These are phyloP conservation scores for Aspergillus nomiae DNA, from an alignment of 2,329 filamentous ascomycete genomes.

Conservation along the genomic window DNA sequence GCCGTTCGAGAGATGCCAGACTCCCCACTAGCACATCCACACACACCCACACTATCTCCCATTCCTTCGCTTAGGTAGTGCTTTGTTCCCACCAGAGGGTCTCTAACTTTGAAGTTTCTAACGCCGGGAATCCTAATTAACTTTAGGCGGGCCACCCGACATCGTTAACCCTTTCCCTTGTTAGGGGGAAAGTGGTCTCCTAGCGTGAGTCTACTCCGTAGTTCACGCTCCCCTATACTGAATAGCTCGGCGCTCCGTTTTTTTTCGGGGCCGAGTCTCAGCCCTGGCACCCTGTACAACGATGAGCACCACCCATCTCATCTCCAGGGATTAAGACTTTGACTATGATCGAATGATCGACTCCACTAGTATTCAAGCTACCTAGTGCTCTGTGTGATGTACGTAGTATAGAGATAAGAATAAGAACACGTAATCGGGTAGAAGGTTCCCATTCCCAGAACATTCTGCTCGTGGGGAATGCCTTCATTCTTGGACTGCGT, in stretches of 20 bases:
- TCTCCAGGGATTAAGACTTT: neutral
- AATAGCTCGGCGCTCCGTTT: neutral
- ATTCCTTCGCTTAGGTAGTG: neutral
- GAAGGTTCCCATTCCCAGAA: neutral
- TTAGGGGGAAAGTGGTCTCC: constrained; percentile 1
- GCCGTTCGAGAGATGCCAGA: neutral
- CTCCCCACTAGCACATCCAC: neutral
- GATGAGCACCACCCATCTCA: neutral
- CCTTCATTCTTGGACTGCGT: neutral
- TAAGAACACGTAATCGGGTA: neutral
- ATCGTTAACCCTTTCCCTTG: constrained; percentile 9
- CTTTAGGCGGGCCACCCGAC: constrained; percentile 2
- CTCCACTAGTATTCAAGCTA: neutral
- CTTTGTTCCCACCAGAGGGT: neutral
- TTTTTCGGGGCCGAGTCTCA: constrained; percentile 7
- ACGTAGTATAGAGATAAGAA: neutral
- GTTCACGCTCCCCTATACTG: neutral
- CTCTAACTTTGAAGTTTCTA: constrained; percentile 1
- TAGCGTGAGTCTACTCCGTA: neutral
- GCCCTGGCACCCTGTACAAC: neutral
- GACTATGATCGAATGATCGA: neutral
- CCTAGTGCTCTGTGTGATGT: neutral
- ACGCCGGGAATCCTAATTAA: constrained; percentile 2
- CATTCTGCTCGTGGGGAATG: neutral
- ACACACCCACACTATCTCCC: neutral